phyloP scores from a whole-genome alignment of 1,139 yeast species.

The Candida sp. region DNA sequence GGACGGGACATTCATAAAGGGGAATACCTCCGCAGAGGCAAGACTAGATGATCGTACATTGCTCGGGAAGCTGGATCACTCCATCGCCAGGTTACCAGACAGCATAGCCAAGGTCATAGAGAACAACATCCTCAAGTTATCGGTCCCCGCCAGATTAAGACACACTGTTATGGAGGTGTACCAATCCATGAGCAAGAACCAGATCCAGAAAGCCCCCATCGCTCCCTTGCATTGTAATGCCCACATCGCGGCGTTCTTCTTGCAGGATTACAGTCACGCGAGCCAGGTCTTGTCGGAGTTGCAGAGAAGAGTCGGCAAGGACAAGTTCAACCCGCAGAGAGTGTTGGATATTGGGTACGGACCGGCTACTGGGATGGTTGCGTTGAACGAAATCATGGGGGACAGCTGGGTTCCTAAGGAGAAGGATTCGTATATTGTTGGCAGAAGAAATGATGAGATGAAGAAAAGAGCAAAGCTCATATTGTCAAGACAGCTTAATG shows the following conservation, averaged over 20 bases:
- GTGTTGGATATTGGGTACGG: slow-evolving; percentile 89
- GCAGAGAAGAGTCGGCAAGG: slow-evolving; percentile 51
- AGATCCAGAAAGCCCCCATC: slow-evolving; percentile 56
- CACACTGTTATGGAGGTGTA: slow-evolving; percentile 57
- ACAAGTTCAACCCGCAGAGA: slow-evolving; percentile 61
- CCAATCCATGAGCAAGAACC: slow-evolving; percentile 51
- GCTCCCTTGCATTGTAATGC: slow-evolving; percentile 75
- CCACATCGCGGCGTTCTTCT: slow-evolving; percentile 80
- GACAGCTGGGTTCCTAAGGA: slow-evolving; percentile 58
- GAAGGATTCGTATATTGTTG: slow-evolving; percentile 77
- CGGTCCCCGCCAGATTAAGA: slow-evolving; percentile 60
- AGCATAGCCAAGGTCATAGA: slow-evolving; percentile 59
- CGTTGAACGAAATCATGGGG: slow-evolving; percentile 83
- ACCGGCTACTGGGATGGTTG: slow-evolving; percentile 93
- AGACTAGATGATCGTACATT: slow-evolving; percentile 53
- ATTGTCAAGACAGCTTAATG: slow-evolving; percentile 70
- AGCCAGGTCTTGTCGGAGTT: slow-evolving; percentile 73
- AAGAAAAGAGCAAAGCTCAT: slow-evolving; percentile 77
- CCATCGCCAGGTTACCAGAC: slow-evolving; percentile 52
- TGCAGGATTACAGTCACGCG: slow-evolving; percentile 81
- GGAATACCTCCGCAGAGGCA: slow-evolving; percentile 53
- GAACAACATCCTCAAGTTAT: slow-evolving; percentile 58
- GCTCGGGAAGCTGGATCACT: slow-evolving; percentile 50
- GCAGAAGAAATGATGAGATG: slow-evolving; percentile 69
- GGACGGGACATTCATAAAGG: slow-evolving; percentile 47